phyloP scores from a whole-genome alignment of 306 rosid genomes.

The Gleditsia sinensis region DNA sequence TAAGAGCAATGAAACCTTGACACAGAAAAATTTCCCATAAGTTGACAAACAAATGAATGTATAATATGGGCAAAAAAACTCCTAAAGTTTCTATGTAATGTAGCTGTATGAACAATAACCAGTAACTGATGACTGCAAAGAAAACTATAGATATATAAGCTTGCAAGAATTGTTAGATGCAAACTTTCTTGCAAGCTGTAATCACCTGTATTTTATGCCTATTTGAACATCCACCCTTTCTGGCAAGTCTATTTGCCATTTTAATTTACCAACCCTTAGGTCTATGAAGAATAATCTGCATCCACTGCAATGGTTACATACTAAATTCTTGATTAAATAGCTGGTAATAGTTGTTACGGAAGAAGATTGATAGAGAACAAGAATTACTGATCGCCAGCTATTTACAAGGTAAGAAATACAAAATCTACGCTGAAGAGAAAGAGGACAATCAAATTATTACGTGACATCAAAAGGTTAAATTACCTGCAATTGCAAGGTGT shows the following conservation, averaged over 20 bases:
- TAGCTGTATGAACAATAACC: background rate
- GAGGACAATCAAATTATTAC: background rate
- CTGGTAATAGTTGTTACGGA: background rate
- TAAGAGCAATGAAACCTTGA: background rate
- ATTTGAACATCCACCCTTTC: conserved; percentile 70
- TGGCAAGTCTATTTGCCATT: conserved; percentile 25
- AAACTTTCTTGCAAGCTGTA: background rate
- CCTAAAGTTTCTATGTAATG: background rate
- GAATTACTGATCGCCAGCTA: background rate
- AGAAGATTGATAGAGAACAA: background rate
- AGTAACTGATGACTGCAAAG: background rate
- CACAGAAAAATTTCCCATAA: background rate
- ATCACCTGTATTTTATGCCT: conserved; percentile 40
- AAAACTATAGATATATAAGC: background rate
- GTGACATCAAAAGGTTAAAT: background rate
- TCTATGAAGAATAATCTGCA: background rate
- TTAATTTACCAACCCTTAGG: background rate
- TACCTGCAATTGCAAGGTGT: conserved; percentile 96
- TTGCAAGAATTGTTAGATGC: background rate
- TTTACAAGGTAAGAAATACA: background rate
- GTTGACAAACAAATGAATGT: conserved; percentile 7
- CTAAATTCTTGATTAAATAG: background rate
- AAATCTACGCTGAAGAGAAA: background rate
- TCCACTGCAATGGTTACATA: background rate
- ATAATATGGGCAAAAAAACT: background rate